A percentile compares a stretch with the other conserved stretches of the same genome.
Conservation (phyloP, 2,329 filamentous ascomycete species). For the Dactylonectria estremocensis region DNA sequence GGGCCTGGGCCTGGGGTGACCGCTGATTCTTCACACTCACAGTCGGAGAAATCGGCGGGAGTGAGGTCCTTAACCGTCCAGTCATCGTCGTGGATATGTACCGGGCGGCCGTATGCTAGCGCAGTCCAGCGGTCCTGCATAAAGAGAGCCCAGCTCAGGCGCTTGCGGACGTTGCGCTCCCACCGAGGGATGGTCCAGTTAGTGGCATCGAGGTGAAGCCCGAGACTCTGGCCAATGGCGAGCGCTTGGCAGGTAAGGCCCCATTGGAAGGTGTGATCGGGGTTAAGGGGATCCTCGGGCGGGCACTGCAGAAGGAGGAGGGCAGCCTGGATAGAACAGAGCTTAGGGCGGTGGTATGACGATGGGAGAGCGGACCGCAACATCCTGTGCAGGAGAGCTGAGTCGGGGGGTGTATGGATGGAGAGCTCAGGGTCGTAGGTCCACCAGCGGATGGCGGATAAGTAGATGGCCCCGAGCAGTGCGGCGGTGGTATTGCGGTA, state of each 20-base stretch:
- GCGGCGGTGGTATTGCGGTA: slow-evolving; percentile 67
- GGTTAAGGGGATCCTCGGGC: slow-evolving; percentile 53
- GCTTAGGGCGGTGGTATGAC: slow-evolving; percentile 50
- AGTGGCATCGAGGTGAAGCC: slow-evolving; percentile 69
- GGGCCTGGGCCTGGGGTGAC: slow-evolving; percentile 17
- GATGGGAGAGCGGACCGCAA: slow-evolving; percentile 45
- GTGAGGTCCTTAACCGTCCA: slow-evolving; percentile 48
- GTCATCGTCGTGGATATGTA: slow-evolving; percentile 52
- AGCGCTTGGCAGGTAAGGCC: slow-evolving; percentile 63
- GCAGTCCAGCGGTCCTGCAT: slow-evolving; percentile 73
- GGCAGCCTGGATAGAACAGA: slow-evolving; percentile 50
- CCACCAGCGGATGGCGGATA: slow-evolving; percentile 70
- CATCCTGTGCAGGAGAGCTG: slow-evolving; percentile 46
- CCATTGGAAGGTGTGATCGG: slow-evolving; percentile 53
- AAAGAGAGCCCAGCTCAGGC: slow-evolving; percentile 72
- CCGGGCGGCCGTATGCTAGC: slow-evolving; percentile 48
- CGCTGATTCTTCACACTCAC: slow-evolving; percentile 35
- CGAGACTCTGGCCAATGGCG: slow-evolving; percentile 66
- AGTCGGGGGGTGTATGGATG: slow-evolving; percentile 47
- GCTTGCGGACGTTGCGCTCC: slow-evolving; percentile 70
- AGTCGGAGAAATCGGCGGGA: slow-evolving; percentile 54
- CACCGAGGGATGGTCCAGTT: slow-evolving; percentile 70
- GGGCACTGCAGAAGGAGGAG: slow-evolving; percentile 49
- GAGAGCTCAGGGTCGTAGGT: slow-evolving; percentile 58
- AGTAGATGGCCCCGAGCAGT: slow-evolving; percentile 69